Evolutionary conservation across 495 filamentous ascomycete species (phyloP), one percentile per base, ranked within the genome.

Genomic region (Penicillium ucsense): DNA sequence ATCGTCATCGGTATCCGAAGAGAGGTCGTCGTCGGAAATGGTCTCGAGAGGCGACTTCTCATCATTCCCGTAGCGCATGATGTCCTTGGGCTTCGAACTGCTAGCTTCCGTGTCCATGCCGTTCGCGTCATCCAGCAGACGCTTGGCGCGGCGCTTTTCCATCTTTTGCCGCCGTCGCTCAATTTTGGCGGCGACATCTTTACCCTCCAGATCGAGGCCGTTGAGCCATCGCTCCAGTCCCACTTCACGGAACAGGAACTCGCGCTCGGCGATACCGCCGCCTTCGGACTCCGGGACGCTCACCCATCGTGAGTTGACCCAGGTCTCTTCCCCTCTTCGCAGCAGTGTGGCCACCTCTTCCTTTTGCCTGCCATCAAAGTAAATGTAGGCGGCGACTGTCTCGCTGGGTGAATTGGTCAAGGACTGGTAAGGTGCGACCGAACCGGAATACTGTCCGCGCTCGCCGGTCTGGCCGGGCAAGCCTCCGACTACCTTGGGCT

Each of bases 231-330:
- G 73, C 68, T 99, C 92, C 28, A 99, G 69, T 0, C 94, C 92
- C 41, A 99, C 92, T 63, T 99, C 92, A 39, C 92, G 87, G 67
- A 99, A 99, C 45, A 97, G 70, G 55, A 99, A 99, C 59, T 99
- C 92, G 48, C 91, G 80, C 71, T 99, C 92, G 40, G 92, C 92
- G 31, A 99, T 81, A 9, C 90, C 90, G 28, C 90, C 90, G 27
- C 89, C 90, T 67, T 97, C 91, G 3, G 84, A 84, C 8, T 86
- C 81, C 3, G 90, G 88, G 4, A 98, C 80, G 58, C 91, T 88
- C 49, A 99, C 92, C 92, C 92, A 99, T 60, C 92, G 74, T 7
- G 90, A 95, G 54, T 95, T 96, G 28, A 99, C 94, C 92, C 92
- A 99, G 0, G 92, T 99, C 66, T 99, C 92, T 53, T 96, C 92